A percentile compares a stretch with the other conserved stretches of the same genome.
These are phyloP conservation scores for Anisogramma anomala DNA, from an alignment of 2,329 filamentous ascomycete genomes.

Conservation along the genomic window DNA sequence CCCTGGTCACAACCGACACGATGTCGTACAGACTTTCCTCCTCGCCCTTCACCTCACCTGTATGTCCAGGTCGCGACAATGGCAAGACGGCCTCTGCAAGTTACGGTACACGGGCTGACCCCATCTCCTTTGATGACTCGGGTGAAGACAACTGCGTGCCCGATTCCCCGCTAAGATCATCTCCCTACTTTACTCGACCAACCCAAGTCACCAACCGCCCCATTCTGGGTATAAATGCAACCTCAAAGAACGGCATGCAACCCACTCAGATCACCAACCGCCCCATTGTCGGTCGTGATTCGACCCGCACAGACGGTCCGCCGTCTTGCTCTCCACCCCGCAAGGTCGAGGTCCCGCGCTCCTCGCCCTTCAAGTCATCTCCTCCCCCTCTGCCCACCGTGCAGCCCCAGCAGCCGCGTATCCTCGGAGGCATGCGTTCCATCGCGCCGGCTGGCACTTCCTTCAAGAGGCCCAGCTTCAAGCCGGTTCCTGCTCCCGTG, in stretches of 20 bases:
- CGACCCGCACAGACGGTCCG: not conserved
- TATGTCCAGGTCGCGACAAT: not conserved
- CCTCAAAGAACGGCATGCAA: constrained; percentile 34
- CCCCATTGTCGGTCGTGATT: constrained; percentile 22
- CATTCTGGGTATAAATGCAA: constrained; percentile 16
- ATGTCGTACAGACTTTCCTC: constrained; percentile 6
- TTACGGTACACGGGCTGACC: not conserved
- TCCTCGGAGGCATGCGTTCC: constrained; percentile 54
- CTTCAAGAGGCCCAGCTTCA: constrained; percentile 37
- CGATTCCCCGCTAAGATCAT: constrained; percentile 17
- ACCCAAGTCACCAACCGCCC: constrained; percentile 14
- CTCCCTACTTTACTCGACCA: constrained; percentile 32
- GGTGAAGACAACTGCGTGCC: constrained; percentile 6
- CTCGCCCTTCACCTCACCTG: constrained; percentile 12
- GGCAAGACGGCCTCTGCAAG: constrained; percentile 3
- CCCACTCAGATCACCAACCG: constrained; percentile 36
- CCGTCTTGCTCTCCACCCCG: constrained; percentile 27
- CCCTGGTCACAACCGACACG: not conserved
- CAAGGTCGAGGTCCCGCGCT: constrained; percentile 72
- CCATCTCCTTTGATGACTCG: constrained; percentile 7
- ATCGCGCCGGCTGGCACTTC: constrained; percentile 46
- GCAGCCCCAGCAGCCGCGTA: constrained; percentile 22
- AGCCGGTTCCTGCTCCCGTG: constrained; percentile 16
- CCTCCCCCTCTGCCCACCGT: constrained; percentile 18
- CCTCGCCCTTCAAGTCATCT: constrained; percentile 56